Base-by-base conservation (phyloP, 2,329 filamentous ascomycete species). In the Ceratocystis harringtonii region DNA sequence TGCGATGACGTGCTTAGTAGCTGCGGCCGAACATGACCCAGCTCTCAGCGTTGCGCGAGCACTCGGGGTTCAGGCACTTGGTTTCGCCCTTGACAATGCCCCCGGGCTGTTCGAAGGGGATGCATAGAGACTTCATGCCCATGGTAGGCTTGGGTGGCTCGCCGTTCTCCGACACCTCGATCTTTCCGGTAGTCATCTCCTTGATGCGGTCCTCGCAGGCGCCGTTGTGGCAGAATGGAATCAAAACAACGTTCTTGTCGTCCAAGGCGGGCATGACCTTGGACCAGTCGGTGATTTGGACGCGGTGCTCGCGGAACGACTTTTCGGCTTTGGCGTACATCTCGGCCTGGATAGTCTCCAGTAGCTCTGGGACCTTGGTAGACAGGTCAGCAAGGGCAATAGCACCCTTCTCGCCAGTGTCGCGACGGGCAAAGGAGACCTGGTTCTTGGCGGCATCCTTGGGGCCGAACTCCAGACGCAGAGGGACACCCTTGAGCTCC, bases 141-240 rank as follows among this genome's bases (percentile, higher is more conserved):
- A 84, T 85, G 63, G 78, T 79, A 30, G 81, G 81, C 72, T 79
- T 79, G 70, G 81, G 79, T 70, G 78, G 77, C 69, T 83, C 81
- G 61, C 81, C 78, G 43, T 78, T 74, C 62, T 77, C 76, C 65
- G 79, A 76, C 70, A 80, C 84, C 65, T 84, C 80, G 66, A 85
- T 86, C 70, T 86, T 88, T 69, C 88, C 87, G 55, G 88, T 90
- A 69, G 90, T 95, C 73, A 92, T 81, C 66, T 95, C 90, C 83
- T 97, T 97, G 79, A 97, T 90, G 75, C 90, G 84, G 71, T 96
- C 92, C 77, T 96, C 92, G 73, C 92, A 97, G 74, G 89, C 85
- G 70, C 78, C 77, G 44, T 84, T 88, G 68, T 92, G 79, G 74
- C 95, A 99, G 80, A 90, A 89, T 64, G 92, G 92, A 69, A 97